Base-by-base conservation (phyloP, 352 stramenopile genomes). In the Phytopythium cucurbitacearum region DNA sequence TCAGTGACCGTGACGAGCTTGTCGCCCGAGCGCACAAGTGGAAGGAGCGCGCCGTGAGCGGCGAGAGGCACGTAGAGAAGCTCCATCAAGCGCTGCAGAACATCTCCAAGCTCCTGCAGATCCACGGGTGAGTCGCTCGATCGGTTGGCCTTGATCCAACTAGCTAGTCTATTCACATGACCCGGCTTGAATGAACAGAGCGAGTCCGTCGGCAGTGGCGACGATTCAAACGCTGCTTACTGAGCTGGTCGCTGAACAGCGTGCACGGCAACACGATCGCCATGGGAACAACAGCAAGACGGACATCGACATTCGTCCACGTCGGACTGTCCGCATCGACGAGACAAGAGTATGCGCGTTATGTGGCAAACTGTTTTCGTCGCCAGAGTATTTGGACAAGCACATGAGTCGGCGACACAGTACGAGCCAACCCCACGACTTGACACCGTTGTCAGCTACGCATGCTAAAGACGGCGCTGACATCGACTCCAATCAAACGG, bases 1-100 rank as follows among this genome's bases (percentile, higher is more conserved):
- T 35, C 28, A 85, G 75, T 39, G 73, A 88, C 34, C 53, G 65
- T 40, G 69, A 87, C 28, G 55, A 70, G 45, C 51, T 81, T 10
- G 51, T 63, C 28, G 45, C 66, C 33, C 53, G 72, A 5, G 59
- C 56, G 8, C 59, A 69, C 7, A 87, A 87, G 53, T 88, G 74
- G 76, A 89, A 89, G 48, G 56, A 60, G 3, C 69, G 67, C 0
- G 55, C 70, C 8, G 62, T 60, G 11, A 86, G 64, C 40, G 59
- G 66, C 12, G 69, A 87, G 5, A 71, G 73, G 34, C 80, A 89
- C 53, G 68, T 83, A n/a, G 70, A 89, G 32, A 87, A 89, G 28
- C 64, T 91, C 33, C 78, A 88, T n/a, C 76, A 87, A 48, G 70
- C 88, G 60, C 63, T 91, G 35, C 78, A 89, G 50, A 87, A 72